Evolutionary conservation across 2,329 filamentous ascomycete genomes (phyloP), one percentile per base, ranked within the genome.

Genomic region (Metarhizium humberi): DNA sequence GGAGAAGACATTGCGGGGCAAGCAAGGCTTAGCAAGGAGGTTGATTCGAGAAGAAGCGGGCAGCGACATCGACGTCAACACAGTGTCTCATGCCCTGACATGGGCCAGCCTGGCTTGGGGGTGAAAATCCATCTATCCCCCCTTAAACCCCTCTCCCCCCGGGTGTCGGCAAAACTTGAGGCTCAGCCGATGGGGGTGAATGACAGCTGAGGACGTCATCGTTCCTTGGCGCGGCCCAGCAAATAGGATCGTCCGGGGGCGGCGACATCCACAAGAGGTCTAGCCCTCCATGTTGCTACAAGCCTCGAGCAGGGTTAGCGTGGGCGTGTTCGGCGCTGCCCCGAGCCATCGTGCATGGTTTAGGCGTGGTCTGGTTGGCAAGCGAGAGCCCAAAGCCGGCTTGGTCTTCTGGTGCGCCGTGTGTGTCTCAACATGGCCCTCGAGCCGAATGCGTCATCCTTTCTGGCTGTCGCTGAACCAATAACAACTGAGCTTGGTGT

Each of bases 131-230:
- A 25, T 25, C 40, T 1, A 20, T 25, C 30, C 45, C 20, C 45
- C 45, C 25, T 16, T 30, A 55, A 46, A 45, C 16, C 20, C 45
- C 11, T 8, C 11, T 8, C n/a, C n/a, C 46, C 43, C 52, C 36
- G 51, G 55, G 36, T 53, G 47, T 51, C 51, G 43, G 54, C n/a
- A 53, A 51, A 54, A 30, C 47, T 10, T 40, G 46, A 51, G 7
- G 38, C 30, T 40, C 53, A 57, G 56, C 59, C 55, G 56, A 59
- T 60, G 18, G n/a, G 4, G n/a, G 42, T 46, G 56, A 57, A 52
- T 40, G 38, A 40, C 38, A 14, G 38, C 7, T 1, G 47, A 40
- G 29, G 55, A 60, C 58, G 58, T 60, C 58, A 60, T 60, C 42
- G 53, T 50, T 51, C 49, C 47, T 52, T 38, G 32, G 45, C 43